These are phyloP conservation scores for Apocynum venetum DNA, from an alignment of 257 asterid genomes.

Conservation along the genomic window DNA sequence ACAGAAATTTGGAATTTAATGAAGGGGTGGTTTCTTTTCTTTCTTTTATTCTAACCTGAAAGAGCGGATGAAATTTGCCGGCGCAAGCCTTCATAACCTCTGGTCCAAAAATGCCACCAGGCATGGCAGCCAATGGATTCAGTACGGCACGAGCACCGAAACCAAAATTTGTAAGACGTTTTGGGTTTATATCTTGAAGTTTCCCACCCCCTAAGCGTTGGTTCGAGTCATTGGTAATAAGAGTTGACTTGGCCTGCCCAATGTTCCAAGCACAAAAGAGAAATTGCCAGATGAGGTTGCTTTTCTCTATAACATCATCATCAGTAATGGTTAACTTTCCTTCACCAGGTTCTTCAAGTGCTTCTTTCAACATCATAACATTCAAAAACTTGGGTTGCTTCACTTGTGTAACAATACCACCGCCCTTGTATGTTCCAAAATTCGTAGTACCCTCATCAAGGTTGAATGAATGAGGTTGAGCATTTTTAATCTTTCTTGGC, in stretches of 20 bases:
- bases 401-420: constrained; percentile 87
- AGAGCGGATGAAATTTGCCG: constrained; percentile 90
- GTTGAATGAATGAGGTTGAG: constrained; percentile 73
- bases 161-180: constrained; percentile 66
- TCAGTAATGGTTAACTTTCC: no score
- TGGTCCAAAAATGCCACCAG: constrained; percentile 96
- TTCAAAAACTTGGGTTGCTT: constrained; percentile 86
- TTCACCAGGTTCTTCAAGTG: constrained; percentile 72
- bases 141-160: constrained; percentile 89
- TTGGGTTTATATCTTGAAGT: constrained; percentile 64
- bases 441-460: constrained; percentile 86
- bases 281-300: no score
- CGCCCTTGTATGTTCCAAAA: constrained; percentile 69
- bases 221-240: constrained; percentile 45
- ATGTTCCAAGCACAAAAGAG: no score
- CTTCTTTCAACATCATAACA: constrained; percentile 73
- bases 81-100: constrained; percentile 97
- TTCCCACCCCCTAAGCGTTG: constrained; percentile 60
- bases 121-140: constrained; percentile 98
- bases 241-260: no score
- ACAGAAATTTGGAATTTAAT: not conserved
- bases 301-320: no score
- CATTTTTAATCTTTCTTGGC: constrained; percentile 68
- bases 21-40: not conserved
- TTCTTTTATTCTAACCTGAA: constrained; percentile 44